A percentile compares a stretch with the other conserved stretches of the same genome.
Evolutionary conservation across 2,329 filamentous ascomycete genomes (phyloP).

Genomic region (Neofusicoccum sp.): DNA sequence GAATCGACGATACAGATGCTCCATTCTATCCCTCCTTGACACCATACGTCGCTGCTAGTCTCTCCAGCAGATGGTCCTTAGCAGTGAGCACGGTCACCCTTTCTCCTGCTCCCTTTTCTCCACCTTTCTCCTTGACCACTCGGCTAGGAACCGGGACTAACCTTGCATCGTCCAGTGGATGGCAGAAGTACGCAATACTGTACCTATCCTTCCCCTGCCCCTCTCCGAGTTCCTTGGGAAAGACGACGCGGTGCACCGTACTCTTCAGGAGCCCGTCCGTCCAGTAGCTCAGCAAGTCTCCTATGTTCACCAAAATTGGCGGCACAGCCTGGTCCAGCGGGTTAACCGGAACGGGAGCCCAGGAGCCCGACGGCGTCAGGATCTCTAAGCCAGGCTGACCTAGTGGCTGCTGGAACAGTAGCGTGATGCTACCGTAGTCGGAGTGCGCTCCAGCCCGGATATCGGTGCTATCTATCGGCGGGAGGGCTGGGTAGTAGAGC

Average conservation of each 20-base stretch:
- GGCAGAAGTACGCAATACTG: constrained; percentile 62
- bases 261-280: constrained; percentile 83
- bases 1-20: no score
- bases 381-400: constrained; percentile 88
- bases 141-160: constrained; percentile 56
- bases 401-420: constrained; percentile 74
- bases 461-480: constrained; percentile 52
- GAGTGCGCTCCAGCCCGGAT: constrained; percentile 85
- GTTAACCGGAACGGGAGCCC: constrained; percentile 46
- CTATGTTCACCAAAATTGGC: constrained; percentile 72
- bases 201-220: constrained; percentile 48
- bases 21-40: constrained; percentile 27
- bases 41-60: constrained; percentile 60
- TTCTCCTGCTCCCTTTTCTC: constrained; percentile 33
- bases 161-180: constrained; percentile 56
- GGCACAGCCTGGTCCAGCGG: constrained; percentile 56
- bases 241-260: constrained; percentile 86
- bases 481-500: constrained; percentile 55
- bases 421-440: constrained; percentile 71
- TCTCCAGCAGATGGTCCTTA: constrained; percentile 56
- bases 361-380: constrained; percentile 54
- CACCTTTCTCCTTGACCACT: constrained; percentile 40
- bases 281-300: constrained; percentile 77
- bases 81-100: constrained; percentile 54
- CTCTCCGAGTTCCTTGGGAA: constrained; percentile 48